These are phyloP conservation scores for Taphrina wiesneri DNA, from an alignment of 1,139 yeast genomes.

Conservation along the genomic window DNA sequence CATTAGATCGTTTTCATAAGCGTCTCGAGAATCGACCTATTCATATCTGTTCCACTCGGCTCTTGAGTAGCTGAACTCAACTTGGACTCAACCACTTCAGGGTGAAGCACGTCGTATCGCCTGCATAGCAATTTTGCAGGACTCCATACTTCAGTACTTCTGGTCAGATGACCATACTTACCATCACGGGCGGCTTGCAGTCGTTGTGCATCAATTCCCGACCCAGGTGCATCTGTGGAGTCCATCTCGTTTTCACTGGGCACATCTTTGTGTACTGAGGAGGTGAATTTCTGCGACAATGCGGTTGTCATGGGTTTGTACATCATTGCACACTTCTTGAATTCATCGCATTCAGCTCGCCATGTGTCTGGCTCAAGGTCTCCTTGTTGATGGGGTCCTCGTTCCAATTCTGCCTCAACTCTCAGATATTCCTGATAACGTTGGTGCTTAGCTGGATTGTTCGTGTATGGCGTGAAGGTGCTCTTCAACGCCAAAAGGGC, in stretches of 20 bases:
- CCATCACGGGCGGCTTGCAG: constrained; percentile 42
- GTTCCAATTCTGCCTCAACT: constrained; percentile 34
- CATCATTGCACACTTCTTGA: constrained; percentile 43
- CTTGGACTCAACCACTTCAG: neutral
- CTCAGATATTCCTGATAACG: constrained; percentile 40
- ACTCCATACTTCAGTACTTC: constrained; percentile 39
- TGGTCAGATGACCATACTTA: constrained; percentile 42
- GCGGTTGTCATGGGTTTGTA: constrained; percentile 43
- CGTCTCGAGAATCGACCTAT: neutral
- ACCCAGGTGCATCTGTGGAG: neutral
- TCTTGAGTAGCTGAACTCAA: neutral
- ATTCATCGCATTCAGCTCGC: constrained; percentile 42
- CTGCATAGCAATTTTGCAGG: constrained; percentile 44
- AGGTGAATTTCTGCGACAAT: constrained; percentile 43
- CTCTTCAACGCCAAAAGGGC: constrained; percentile 40
- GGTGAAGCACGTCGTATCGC: constrained; percentile 41
- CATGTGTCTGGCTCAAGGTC: constrained; percentile 37
- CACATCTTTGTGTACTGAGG: constrained; percentile 18
- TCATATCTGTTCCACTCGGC: neutral
- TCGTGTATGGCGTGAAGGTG: constrained; percentile 40
- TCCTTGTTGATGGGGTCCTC: constrained; percentile 35
- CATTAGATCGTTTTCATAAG: constrained; percentile 1
- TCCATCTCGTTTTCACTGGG: neutral
- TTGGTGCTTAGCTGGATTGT: constrained; percentile 38
- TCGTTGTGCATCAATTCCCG: neutral